phyloP scores from a whole-genome alignment of 495 filamentous ascomycete genomes.

The Daldinia childiae region DNA sequence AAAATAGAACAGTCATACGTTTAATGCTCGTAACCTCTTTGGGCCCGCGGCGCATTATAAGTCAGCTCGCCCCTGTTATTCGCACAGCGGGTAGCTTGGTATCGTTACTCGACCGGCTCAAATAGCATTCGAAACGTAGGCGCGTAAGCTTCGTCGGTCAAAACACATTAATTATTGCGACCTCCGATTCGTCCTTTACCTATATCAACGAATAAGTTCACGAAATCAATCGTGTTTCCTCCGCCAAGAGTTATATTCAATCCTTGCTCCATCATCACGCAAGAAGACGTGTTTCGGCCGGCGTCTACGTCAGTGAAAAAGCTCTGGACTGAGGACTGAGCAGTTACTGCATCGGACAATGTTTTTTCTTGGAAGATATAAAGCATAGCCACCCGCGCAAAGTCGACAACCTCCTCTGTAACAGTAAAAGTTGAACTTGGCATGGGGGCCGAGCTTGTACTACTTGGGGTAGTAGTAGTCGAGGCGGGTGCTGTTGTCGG shows the following conservation, averaged over 20 bases:
- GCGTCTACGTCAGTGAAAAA: constrained; percentile 57
- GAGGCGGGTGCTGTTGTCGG: constrained; percentile 34
- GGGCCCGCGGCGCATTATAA: constrained; percentile 17
- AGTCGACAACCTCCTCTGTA: constrained; percentile 67
- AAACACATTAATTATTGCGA: constrained; percentile 14
- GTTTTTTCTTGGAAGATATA: constrained; percentile 67
- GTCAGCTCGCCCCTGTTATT: constrained; percentile 27
- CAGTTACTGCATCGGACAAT: constrained; percentile 62
- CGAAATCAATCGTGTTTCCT: constrained; percentile 57
- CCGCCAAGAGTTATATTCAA: constrained; percentile 55
- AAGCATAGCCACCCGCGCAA: constrained; percentile 71
- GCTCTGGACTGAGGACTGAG: constrained; percentile 65
- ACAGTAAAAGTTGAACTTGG: constrained; percentile 49
- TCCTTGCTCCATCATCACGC: constrained; percentile 45
- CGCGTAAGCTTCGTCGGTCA: neutral
- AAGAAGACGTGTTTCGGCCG: constrained; percentile 27
- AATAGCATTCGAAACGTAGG: constrained; percentile 10
- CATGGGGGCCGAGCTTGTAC: constrained; percentile 31
- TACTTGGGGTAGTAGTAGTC: constrained; percentile 25
- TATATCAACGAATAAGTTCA: constrained; percentile 52
- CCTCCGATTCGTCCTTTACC: constrained; percentile 46
- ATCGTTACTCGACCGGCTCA: neutral
- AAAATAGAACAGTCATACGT: constrained; percentile 24
- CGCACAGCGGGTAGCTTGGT: constrained; percentile 8
- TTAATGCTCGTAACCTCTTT: constrained; percentile 12